Percentiles rank a stretch among this genome's conserved stretches.
Evolutionary conservation across 306 rosid species (phyloP).

Genomic region (Luffa acutangula): DNA sequence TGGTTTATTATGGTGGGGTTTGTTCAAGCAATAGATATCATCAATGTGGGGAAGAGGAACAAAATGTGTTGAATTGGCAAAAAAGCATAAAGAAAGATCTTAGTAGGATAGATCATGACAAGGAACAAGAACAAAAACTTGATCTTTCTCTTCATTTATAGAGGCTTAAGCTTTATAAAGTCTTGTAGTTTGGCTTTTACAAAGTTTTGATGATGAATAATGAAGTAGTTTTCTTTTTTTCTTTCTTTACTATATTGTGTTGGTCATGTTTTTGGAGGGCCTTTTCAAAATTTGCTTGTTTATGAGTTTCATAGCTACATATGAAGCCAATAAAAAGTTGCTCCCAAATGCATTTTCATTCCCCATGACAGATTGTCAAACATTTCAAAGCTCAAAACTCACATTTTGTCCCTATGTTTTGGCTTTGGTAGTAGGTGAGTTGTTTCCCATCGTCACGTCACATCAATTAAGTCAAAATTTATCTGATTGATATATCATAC

Average conservation of each 20-base stretch:
- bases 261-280: background rate
- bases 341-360: background rate
- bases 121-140: constrained; percentile 43
- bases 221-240: background rate
- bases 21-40: constrained; percentile 10
- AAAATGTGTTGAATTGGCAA: constrained; percentile 32
- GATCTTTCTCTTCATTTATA: constrained; percentile 77
- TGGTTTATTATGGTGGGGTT: constrained; percentile 25
- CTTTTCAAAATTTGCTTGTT: background rate
- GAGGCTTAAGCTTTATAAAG: background rate
- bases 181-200: background rate
- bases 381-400: background rate
- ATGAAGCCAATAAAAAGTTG: background rate
- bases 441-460: background rate
- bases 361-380: background rate
- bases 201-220: background rate
- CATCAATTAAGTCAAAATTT: background rate
- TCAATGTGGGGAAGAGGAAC: constrained; percentile 26
- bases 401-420: background rate
- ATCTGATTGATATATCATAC: background rate
- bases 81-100: constrained; percentile 21
- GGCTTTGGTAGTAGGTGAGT: background rate
- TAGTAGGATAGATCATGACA: constrained; percentile 17
- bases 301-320: background rate
- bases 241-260: background rate